Evolutionary conservation across 2,329 filamentous ascomycete genomes (phyloP).

Genomic region (Clonostachys sp.): DNA sequence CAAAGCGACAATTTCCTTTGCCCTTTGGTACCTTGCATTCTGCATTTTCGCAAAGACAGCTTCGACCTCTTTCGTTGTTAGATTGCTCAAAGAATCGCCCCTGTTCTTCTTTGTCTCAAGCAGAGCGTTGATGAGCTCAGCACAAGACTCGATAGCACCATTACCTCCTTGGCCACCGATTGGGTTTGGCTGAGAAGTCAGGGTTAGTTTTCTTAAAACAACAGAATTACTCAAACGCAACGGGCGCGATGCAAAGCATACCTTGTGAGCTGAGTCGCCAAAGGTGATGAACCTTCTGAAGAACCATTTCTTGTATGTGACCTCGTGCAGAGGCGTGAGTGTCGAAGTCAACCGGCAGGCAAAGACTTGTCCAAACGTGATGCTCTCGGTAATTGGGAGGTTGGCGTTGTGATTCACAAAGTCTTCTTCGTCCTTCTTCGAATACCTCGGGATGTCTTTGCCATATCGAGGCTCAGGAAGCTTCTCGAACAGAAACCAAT

Average conservation of each 20-base stretch:
- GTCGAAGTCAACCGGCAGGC: constrained; percentile 15
- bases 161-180: neutral
- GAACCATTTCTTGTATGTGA: constrained; percentile 28
- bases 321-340: constrained; percentile 25
- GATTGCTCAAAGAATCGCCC: neutral
- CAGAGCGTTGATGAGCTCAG: neutral
- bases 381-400: neutral
- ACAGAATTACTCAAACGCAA: neutral
- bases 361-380: constrained; percentile 18
- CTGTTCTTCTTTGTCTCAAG: neutral
- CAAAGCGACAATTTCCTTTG: neutral
- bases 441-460: constrained; percentile 9
- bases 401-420: neutral
- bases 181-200: neutral
- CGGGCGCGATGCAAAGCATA: neutral
- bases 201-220: neutral
- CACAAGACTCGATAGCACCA: neutral
- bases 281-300: constrained; percentile 29
- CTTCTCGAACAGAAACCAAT: constrained; percentile 26
- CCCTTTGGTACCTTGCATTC: neutral
- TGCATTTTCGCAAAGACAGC: neutral
- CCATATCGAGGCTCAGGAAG: constrained; percentile 16
- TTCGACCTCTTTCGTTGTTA: neutral
- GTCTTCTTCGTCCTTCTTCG: constrained; percentile 13
- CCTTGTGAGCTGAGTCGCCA: constrained; percentile 36